Percentiles rank a stretch among this genome's conserved stretches.
Conservation (phyloP, 1,284 basidiomycete species). For the Cutaneotrichosporon cyanovorans region DNA sequence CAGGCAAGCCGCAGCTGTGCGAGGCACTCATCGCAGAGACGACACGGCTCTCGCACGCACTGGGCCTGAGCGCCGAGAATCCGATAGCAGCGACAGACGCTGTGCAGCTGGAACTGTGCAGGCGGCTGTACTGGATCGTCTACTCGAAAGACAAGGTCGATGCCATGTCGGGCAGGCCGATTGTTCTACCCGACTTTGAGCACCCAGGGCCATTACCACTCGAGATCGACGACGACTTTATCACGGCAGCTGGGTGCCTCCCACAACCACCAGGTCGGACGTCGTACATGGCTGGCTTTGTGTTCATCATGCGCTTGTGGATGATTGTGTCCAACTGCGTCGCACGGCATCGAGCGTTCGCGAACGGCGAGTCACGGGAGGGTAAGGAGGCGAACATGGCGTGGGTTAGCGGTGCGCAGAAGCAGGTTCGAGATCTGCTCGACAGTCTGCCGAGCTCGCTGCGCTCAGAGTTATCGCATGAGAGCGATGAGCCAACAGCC, state of each 20-base stretch:
- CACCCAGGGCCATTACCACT: conserved; percentile 23
- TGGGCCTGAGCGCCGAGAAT: conserved; percentile 13
- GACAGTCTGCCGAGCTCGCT: conserved; percentile 3
- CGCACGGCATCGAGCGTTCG: conserved; percentile 22
- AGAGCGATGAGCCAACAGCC: conserved; percentile 8
- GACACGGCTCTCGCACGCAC: conserved; percentile 17
- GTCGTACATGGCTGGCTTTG: conserved; percentile 25
- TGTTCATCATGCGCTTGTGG: conserved; percentile 21
- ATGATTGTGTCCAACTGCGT: conserved; percentile 23
- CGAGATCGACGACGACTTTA: conserved; percentile 30
- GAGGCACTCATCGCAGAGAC: conserved; percentile 17
- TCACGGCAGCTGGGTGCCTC: conserved; percentile 14
- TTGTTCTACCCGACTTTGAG: conserved; percentile 23
- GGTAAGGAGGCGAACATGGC: neutral
- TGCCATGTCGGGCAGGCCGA: conserved; percentile 21
- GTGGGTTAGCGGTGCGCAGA: conserved; percentile 6
- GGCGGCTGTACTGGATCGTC: conserved; percentile 26
- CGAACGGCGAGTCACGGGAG: conserved; percentile 1
- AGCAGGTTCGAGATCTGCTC: conserved; percentile 3
- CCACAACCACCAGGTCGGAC: conserved; percentile 10
- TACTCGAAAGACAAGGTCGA: conserved; percentile 29
- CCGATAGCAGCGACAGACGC: conserved; percentile 5
- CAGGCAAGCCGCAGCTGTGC: conserved; percentile 14
- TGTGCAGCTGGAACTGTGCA: conserved; percentile 19
- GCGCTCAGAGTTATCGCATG: neutral